phyloP scores from a whole-genome alignment of 352 stramenopile species.

The Aphanomyces stellatus region DNA sequence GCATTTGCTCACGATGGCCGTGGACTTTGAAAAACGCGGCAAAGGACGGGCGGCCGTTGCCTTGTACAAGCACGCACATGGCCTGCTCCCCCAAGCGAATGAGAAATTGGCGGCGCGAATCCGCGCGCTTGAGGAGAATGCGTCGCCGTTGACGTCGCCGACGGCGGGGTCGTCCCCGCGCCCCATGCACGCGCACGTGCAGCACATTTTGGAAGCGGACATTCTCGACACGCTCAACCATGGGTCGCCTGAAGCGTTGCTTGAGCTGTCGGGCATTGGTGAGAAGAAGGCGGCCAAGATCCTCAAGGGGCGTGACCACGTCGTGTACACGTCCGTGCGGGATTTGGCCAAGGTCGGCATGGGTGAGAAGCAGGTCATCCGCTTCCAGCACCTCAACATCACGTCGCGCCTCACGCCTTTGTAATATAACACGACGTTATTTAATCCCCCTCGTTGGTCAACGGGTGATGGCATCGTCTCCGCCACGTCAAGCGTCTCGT shows the following conservation, averaged over 20 bases:
- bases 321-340: neutral
- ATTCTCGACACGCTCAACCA: constrained; percentile 14
- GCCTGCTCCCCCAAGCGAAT: neutral
- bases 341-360: constrained; percentile 8
- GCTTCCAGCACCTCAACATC: constrained; percentile 9
- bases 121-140: neutral
- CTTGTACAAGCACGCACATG: neutral
- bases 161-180: neutral
- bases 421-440: neutral
- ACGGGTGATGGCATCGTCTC: neutral
- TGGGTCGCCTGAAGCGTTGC: neutral
- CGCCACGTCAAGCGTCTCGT: neutral
- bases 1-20: neutral
- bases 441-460: neutral
- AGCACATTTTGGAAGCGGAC: constrained; percentile 3
- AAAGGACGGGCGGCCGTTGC: neutral
- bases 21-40: constrained; percentile 11
- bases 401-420: neutral
- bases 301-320: neutral
- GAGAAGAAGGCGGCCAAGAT: constrained; percentile 13
- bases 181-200: neutral
- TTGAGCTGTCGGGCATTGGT: constrained; percentile 8
- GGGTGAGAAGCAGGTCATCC: constrained; percentile 1
- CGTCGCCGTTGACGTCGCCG: neutral
- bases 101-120: constrained; percentile 9